Base-by-base conservation (phyloP, 768 basidiomycete species). In the Lyophyllum decastes region DNA sequence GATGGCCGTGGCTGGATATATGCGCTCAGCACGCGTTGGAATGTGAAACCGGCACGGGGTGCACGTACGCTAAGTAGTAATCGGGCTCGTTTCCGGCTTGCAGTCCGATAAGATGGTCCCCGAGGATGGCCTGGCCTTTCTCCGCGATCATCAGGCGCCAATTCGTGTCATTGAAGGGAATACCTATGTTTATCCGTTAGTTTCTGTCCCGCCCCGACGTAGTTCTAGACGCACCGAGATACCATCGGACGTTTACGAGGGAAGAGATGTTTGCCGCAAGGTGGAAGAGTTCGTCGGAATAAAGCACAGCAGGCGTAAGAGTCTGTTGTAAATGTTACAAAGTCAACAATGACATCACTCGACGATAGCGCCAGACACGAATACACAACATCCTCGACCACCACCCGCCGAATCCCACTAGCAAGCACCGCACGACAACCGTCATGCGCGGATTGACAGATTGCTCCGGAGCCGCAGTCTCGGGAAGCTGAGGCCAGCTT, bases 41-140 rank as follows among this genome's bases (percentile, higher is more conserved):
- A 2, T 58, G n/a, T 57, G 30, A 30, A 19, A 7, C n/a, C n/a
- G 19, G 6, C 8, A 1, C 30, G 2, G 0, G 38, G 1, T 19
- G 40, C 2, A 59, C 70, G 10, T 71, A 77, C 68, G 65, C 57
- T 10, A 77, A 72, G 61, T 87, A 93, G 61, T 91, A 80, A 74
- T 94, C 90, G 16, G 90, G 90, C 71, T 92, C 90, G 66, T 92
- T 91, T 2, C 86, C 89, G 1, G 85, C 81, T 67, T 90, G 86
- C 8, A 89, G 70, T 0, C 87, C 90, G n/a, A 88, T 69, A 19
- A 92, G 72, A 58, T 83, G 77, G 49, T 80, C 73, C 1, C 90
- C 90, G 1, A 92, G 75, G 57, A 90, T 86, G 17, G 70, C 60
- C 66, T 89, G 80, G 4, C 83, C 84, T 40, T 80, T 70, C 64